Evolutionary conservation across 2,329 filamentous ascomycete species (phyloP).

Genomic region (Verticillium dahliae): DNA sequence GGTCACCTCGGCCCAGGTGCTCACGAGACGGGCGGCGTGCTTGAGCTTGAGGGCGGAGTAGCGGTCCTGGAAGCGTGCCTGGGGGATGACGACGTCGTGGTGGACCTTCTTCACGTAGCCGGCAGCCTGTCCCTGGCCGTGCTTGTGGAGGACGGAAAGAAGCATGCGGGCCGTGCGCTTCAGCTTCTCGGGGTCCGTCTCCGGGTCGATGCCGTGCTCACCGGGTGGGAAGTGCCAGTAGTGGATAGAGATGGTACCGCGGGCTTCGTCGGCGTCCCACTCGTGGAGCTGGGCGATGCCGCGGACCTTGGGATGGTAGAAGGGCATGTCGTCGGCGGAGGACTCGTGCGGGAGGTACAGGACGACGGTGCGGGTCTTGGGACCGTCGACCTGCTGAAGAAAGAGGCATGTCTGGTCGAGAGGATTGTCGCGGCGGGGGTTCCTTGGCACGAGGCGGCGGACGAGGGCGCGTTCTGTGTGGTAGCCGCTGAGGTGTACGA

Average conservation of each 20-base stretch:
- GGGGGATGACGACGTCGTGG: slow-evolving; percentile 75
- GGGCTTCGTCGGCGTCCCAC: slow-evolving; percentile 37
- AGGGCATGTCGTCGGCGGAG: slow-evolving; percentile 61
- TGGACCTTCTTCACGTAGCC: slow-evolving; percentile 78
- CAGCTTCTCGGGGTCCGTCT: slow-evolving; percentile 37
- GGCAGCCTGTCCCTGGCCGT: slow-evolving; percentile 55
- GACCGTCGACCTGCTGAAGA: background rate
- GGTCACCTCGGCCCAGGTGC: slow-evolving; percentile 79
- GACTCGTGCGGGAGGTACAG: slow-evolving; percentile 72
- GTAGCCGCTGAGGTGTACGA: slow-evolving; percentile 39
- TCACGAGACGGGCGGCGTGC: slow-evolving; percentile 66
- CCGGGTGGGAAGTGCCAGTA: slow-evolving; percentile 45
- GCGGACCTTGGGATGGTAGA: slow-evolving; percentile 77
- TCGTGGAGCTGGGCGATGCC: slow-evolving; percentile 72
- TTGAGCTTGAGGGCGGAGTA: slow-evolving; percentile 74
- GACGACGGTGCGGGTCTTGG: slow-evolving; percentile 45
- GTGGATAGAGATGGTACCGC: slow-evolving; percentile 52
- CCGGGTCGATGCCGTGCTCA: slow-evolving; percentile 14
- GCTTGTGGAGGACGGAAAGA: slow-evolving; percentile 63
- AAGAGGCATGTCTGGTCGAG: slow-evolving; percentile 80
- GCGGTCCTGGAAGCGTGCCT: slow-evolving; percentile 71
- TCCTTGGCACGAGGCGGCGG: slow-evolving; percentile 74
- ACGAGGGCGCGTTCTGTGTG: slow-evolving; percentile 56
- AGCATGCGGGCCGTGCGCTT: slow-evolving; percentile 63
- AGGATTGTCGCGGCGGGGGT: slow-evolving; percentile 65